Conservation (phyloP, 139 green algal genomes). For the Microglena sp. region DNA sequence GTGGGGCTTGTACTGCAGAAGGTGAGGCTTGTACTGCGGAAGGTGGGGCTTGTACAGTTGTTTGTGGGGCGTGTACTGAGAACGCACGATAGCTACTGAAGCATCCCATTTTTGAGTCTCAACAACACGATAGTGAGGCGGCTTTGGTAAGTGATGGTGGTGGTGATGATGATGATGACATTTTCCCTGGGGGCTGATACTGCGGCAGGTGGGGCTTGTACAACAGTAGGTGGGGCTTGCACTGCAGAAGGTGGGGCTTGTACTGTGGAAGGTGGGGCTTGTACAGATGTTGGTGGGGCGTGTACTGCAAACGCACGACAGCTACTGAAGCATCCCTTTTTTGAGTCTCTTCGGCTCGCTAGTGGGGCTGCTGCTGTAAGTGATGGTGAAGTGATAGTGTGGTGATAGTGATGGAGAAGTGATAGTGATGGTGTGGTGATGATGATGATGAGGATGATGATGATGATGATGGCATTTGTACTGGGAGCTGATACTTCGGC, state of each 20-base stretch:
- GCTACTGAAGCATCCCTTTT: constrained; percentile 90
- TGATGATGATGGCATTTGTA: no score
- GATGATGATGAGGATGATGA: no score
- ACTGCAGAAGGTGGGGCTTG: neutral
- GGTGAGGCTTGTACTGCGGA: neutral
- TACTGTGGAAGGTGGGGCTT: no score
- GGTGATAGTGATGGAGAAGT: no score
- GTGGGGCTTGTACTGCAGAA: neutral
- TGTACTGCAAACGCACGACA: constrained; percentile 69
- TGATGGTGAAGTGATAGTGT: no score
- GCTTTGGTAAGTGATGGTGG: neutral
- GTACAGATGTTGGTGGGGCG: no score
- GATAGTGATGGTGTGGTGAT: no score
- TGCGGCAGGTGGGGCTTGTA: no score
- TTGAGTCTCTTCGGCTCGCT: constrained; percentile 57
- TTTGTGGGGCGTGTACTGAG: no score
- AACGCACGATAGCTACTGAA: constrained; percentile 84
- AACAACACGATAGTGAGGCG: constrained; percentile 22
- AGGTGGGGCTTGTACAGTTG: no score
- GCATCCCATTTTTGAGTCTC: constrained; percentile 79
- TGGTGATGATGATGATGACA: no score
- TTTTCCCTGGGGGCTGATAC: neutral
- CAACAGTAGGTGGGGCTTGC: neutral
- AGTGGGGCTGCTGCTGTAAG: neutral
- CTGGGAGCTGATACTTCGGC: neutral